Conservation (phyloP, 805 yeast genomes). For the Lipomyces orientalis region DNA sequence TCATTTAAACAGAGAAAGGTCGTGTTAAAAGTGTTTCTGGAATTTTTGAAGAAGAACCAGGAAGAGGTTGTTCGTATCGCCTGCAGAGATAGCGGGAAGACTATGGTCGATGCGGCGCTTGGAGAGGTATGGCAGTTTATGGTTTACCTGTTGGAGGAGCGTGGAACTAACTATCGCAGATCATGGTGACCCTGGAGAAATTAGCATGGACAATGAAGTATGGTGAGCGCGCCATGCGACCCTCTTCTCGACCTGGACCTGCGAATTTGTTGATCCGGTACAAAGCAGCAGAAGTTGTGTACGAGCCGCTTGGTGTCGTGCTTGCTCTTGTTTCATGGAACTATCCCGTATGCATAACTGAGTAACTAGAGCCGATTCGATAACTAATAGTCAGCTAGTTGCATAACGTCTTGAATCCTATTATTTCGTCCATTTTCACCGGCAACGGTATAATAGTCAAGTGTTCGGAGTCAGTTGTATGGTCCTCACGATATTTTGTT, state of each 20-base stretch:
- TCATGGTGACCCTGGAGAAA: conserved; percentile 92
- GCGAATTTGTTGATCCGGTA: conserved; percentile 78
- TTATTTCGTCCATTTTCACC: conserved; percentile 84
- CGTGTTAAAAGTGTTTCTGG: conserved; percentile 71
- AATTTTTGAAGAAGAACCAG: conserved; percentile 79
- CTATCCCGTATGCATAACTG: conserved; percentile 61
- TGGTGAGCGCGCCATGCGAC: conserved; percentile 73
- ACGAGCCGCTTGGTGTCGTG: conserved; percentile 90
- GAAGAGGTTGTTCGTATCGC: conserved; percentile 88
- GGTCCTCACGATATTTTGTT: conserved; percentile 87
- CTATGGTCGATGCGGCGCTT: conserved; percentile 93
- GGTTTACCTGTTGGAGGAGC: background rate
- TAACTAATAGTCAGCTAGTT: conserved; percentile 46
- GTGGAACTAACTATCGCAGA: conserved; percentile 52
- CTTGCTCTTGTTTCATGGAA: conserved; percentile 96
- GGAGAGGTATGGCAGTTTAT: conserved; percentile 33
- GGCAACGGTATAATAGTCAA: conserved; percentile 92
- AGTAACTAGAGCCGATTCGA: too few relatives aligned
- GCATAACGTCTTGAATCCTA: conserved; percentile 91
- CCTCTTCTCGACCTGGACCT: conserved; percentile 85
- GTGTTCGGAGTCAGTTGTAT: conserved; percentile 94
- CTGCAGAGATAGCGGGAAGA: conserved; percentile 95
- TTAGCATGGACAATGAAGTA: conserved; percentile 85
- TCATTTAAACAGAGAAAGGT: conserved; percentile 69
- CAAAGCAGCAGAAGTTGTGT: conserved; percentile 90